A percentile compares a stretch with the other conserved stretches of the same genome.
These are phyloP conservation scores for Pneumocystis oryctolagi DNA, from an alignment of 1,139 yeast species.

Conservation along the genomic window DNA sequence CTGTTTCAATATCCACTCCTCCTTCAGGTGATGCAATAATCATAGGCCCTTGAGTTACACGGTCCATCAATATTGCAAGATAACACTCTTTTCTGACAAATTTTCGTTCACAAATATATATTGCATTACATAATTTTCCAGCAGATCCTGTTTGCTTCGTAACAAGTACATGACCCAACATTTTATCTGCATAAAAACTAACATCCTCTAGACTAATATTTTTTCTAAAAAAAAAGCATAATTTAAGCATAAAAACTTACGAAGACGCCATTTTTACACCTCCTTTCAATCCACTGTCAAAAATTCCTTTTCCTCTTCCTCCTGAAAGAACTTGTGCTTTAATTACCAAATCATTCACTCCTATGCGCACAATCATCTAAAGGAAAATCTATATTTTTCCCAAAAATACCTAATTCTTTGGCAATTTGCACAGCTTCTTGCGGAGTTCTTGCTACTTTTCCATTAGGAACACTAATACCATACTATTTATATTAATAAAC, in stretches of 20 bases:
- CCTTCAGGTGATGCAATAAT: slow-evolving; percentile 96
- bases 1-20: slow-evolving; percentile 99
- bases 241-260: background rate
- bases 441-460: slow-evolving; percentile 80
- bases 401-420: slow-evolving; percentile 28
- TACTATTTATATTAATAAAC: slow-evolving; percentile 25
- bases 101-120: slow-evolving; percentile 87
- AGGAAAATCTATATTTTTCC: background rate
- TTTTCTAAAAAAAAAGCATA: background rate
- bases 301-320: slow-evolving; percentile 98
- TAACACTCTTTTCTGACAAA: slow-evolving; percentile 90
- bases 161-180: slow-evolving; percentile 83
- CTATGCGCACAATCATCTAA: slow-evolving; percentile 20
- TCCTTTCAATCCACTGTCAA: slow-evolving; percentile 88
- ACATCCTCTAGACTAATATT: slow-evolving; percentile 54
- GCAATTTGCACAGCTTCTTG: slow-evolving; percentile 80
- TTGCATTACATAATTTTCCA: slow-evolving; percentile 95
- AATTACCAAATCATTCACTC: slow-evolving; percentile 71
- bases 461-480: slow-evolving; percentile 84
- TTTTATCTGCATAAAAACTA: slow-evolving; percentile 66
- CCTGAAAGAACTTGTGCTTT: slow-evolving; percentile 99
- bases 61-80: slow-evolving; percentile 87
- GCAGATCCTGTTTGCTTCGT: slow-evolving; percentile 97
- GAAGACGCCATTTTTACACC: slow-evolving; percentile 86
- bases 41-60: slow-evolving; percentile 77